These are phyloP conservation scores for Aspergillus affinis DNA, from an alignment of 495 filamentous ascomycete species.

Conservation along the genomic window DNA sequence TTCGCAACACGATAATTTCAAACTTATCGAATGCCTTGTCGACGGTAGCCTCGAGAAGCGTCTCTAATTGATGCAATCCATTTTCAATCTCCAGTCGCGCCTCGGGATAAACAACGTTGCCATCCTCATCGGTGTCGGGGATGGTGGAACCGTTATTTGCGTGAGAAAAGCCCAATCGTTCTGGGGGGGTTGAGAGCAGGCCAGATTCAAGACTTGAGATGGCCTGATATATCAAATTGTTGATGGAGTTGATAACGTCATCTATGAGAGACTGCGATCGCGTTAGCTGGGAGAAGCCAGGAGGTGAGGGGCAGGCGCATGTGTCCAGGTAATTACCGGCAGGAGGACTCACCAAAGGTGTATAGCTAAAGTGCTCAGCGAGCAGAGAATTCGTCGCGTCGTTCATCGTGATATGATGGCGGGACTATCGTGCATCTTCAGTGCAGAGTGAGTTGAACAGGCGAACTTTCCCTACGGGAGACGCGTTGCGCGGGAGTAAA, in stretches of 20 bases:
- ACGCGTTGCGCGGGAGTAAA: constrained; percentile 21
- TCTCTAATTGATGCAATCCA: constrained; percentile 90
- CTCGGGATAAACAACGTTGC: constrained; percentile 53
- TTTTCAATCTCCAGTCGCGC: constrained; percentile 81
- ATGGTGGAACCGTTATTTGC: constrained; percentile 44
- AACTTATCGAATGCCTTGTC: constrained; percentile 79
- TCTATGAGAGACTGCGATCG: constrained; percentile 76
- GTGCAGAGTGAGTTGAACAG: background rate
- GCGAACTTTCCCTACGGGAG: background rate
- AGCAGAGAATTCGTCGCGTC: constrained; percentile 68
- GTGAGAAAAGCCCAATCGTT: constrained; percentile 69
- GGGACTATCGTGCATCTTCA: constrained; percentile 7
- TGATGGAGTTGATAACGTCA: constrained; percentile 95
- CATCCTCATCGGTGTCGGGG: constrained; percentile 54
- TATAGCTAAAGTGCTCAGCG: constrained; percentile 95
- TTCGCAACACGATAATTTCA: constrained; percentile 82
- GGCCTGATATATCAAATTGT: constrained; percentile 82
- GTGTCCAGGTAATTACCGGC: background rate
- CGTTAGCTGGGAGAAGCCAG: constrained; percentile 21
- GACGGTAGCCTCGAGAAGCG: constrained; percentile 77
- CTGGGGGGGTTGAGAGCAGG: constrained; percentile 67
- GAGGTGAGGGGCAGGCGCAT: constrained; percentile 12
- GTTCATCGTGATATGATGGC: constrained; percentile 34
- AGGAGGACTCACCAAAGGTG: constrained; percentile 69
- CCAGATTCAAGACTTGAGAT: constrained; percentile 81